Conservation (phyloP, 192 early-diverging fungal species). For the Nowakowskiella sp. region DNA sequence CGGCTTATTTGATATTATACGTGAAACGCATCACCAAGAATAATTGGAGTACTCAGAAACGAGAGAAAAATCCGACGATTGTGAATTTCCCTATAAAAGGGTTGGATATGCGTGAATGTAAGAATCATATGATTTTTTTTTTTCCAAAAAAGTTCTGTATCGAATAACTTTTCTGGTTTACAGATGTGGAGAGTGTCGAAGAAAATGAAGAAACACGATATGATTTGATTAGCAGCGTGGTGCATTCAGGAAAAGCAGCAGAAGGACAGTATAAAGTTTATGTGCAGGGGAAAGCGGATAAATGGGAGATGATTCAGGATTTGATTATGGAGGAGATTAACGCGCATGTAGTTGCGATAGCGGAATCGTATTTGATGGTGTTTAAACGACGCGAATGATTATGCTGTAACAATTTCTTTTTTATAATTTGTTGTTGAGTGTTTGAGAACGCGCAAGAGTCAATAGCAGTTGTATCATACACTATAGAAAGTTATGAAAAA, state of each 20-base stretch:
- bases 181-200: slow-evolving; percentile 41
- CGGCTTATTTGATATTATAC: slow-evolving; percentile 82
- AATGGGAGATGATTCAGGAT: slow-evolving; percentile 96
- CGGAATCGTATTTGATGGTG: slow-evolving; percentile 88
- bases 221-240: slow-evolving; percentile 85
- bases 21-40: slow-evolving; percentile 86
- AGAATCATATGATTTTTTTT: slow-evolving; percentile 15
- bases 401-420: no score
- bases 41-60: slow-evolving; percentile 71
- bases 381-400: no score
- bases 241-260: slow-evolving; percentile 72
- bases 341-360: slow-evolving; percentile 90
- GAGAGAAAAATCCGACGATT: slow-evolving; percentile 96
- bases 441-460: no score
- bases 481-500: no score
- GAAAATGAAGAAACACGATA: slow-evolving; percentile 49
- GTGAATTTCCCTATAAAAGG: slow-evolving; percentile 89
- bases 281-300: slow-evolving; percentile 67
- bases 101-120: slow-evolving; percentile 77
- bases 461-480: no score
- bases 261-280: slow-evolving; percentile 78
- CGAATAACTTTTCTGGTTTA: not conserved
- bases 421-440: no score
- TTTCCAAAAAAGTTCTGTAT: not conserved
- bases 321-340: slow-evolving; percentile 84